Base-by-base conservation (phyloP, 345 rosid genomes). In the Dovyalis caffra region DNA sequence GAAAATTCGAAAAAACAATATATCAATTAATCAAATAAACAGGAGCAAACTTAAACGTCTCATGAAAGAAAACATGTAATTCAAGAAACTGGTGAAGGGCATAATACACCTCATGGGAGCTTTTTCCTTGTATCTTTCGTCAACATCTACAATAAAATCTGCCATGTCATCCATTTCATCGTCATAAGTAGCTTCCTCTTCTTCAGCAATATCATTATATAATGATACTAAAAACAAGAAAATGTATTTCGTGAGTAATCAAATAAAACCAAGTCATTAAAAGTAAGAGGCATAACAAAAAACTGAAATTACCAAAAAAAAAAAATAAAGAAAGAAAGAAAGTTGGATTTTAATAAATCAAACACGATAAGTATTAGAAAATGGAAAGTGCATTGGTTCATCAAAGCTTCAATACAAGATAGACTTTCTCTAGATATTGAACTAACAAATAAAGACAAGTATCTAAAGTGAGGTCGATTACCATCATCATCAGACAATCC, bases 101-200 rank as follows among this genome's bases (percentile, higher is more conserved):
- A 3, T 8, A 29, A 29, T 32, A 58, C 43, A 73, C 76, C 61
- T 62, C 26, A 34, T 6, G 4, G 58, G 31, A 9, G 20, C 60
- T 29, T 4, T 60, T 9, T 38, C 33, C 37, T 40, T 6, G 3
- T 64, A 18, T 7, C 43, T 38, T 8, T 40, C n/a, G 23, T 72
- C 76, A 28, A 61, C 68, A 20, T 29, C 21, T 16, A 25, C 76
- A 14, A 72, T 72, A 40, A 72, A 72, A 62, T 72, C 68, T n/a
- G 56, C 57, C 76, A 62, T 61, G 23, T 72, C 76, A 62, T 72
- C 68, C 25, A 37, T 56, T 26, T 72, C 76, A 3, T 16, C 58
- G 26, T 16, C 14, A 14, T 23, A 26, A 37, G 23, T 23, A 14
- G 12, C 56, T 61, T 72, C 68, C 49, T 51, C 37, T 8, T 60